Evolutionary conservation across 768 basidiomycete genomes (phyloP).

Genomic region (Tylopilus rubrobrunneus): DNA sequence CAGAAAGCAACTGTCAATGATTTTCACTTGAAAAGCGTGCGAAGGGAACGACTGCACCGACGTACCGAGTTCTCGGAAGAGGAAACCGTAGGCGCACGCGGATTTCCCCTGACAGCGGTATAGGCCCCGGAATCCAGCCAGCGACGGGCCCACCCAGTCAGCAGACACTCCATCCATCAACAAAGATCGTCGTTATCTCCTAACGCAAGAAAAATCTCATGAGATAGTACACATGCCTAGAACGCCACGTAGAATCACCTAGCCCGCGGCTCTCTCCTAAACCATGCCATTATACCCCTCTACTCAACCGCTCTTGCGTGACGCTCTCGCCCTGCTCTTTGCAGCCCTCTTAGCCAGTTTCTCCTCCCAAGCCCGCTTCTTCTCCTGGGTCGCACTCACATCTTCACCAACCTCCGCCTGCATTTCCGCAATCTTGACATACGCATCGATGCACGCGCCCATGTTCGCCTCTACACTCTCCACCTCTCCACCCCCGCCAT

Average conservation of each 20-base stretch:
- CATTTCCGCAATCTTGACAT: slow-evolving; percentile 42
- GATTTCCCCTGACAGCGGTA: no score
- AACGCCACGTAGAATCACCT: not conserved
- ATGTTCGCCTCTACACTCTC: slow-evolving; percentile 56
- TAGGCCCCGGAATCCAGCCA: no score
- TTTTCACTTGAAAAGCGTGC: no score
- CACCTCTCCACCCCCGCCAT: slow-evolving; percentile 6
- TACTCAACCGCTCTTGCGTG: slow-evolving; percentile 20
- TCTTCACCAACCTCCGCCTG: slow-evolving; percentile 50
- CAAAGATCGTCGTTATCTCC: not conserved
- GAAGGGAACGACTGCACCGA: no score
- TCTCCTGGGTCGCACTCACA: slow-evolving; percentile 69
- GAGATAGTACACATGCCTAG: not conserved
- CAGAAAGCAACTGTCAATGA: no score
- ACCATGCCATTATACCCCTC: no score
- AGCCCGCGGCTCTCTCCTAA: no score
- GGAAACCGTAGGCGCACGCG: no score
- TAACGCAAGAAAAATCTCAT: not conserved
- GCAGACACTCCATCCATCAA: no score
- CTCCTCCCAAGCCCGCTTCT: slow-evolving; percentile 49
- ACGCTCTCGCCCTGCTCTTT: slow-evolving; percentile 28
- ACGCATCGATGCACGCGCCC: slow-evolving; percentile 63
- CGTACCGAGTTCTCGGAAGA: no score
- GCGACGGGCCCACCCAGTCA: no score
- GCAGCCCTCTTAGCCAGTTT: slow-evolving; percentile 37